A percentile compares a stretch with the other conserved stretches of the same genome.
Evolutionary conservation across 1,139 yeast species (phyloP).

Genomic region (Hyphopichia fennica): DNA sequence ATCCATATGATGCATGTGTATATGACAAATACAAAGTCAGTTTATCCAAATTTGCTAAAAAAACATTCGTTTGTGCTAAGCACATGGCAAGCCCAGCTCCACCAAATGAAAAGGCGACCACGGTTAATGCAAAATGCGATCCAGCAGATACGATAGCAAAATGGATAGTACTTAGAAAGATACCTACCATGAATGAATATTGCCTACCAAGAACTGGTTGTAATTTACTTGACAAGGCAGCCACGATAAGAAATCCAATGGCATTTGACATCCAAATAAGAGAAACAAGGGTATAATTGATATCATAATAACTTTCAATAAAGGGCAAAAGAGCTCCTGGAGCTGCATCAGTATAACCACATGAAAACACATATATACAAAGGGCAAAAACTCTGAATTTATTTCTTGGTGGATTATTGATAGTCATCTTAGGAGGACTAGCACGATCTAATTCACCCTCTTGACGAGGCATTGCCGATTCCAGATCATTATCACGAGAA

Average conservation of each 20-base stretch:
- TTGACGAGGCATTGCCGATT: not conserved
- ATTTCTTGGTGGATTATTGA: slow-evolving; percentile 20
- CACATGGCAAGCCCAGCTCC: slow-evolving; percentile 53
- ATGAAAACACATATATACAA: slow-evolving; percentile 32
- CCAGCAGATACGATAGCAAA: slow-evolving; percentile 34
- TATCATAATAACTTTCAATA: slow-evolving; percentile 37
- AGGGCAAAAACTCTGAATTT: slow-evolving; percentile 31
- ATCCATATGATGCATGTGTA: slow-evolving; percentile 54
- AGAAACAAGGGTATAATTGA: slow-evolving; percentile 44
- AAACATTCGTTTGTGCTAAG: slow-evolving; percentile 50
- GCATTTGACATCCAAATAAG: slow-evolving; percentile 47
- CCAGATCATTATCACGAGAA: not conserved
- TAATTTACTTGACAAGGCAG: slow-evolving; percentile 29
- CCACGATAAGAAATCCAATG: slow-evolving; percentile 38
- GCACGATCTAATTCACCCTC: not conserved
- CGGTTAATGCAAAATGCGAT: slow-evolving; percentile 31
- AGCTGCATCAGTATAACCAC: slow-evolving; percentile 37
- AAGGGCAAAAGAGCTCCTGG: slow-evolving; percentile 45
- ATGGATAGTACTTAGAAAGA: slow-evolving; percentile 25
- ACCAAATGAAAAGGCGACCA: slow-evolving; percentile 48
- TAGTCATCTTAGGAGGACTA: slow-evolving; percentile 2
- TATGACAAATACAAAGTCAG: slow-evolving; percentile 45
- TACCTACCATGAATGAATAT: slow-evolving; percentile 30
- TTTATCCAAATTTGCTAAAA: slow-evolving; percentile 42
- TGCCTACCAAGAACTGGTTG: slow-evolving; percentile 33